Evolutionary conservation across 164 flowering plant genomes (phyloP).

Genomic region (Magnolia kwangsiensis): DNA sequence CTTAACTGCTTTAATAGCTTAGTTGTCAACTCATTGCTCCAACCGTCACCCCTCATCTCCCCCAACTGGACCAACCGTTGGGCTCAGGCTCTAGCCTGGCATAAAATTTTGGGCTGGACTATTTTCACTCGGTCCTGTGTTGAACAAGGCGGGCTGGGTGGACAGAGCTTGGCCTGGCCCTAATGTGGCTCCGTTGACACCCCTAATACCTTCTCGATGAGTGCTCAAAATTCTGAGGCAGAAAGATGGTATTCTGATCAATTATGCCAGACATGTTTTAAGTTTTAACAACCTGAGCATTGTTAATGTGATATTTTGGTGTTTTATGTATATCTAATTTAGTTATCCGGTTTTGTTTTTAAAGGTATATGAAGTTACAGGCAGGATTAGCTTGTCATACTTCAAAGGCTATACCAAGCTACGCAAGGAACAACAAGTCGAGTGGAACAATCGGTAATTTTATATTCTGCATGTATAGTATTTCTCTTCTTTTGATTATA

Average conservation of each 20-base stretch:
- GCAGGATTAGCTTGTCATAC: conserved; percentile 30
- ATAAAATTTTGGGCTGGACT: no score
- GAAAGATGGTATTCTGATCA: neutral
- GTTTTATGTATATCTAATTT: conserved; percentile 1
- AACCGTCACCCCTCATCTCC: no score
- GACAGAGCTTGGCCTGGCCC: no score
- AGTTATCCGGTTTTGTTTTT: conserved; percentile 17
- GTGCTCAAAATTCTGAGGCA: neutral
- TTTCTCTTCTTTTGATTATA: neutral
- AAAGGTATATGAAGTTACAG: conserved; percentile 58
- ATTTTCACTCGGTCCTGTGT: no score
- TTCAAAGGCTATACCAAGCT: conserved; percentile 44
- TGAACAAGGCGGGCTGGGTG: no score
- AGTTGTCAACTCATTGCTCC: no score
- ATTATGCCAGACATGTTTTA: neutral
- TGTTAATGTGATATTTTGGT: neutral
- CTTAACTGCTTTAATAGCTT: no score
- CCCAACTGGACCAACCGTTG: no score
- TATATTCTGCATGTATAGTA: neutral
- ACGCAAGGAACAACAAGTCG: conserved; percentile 31
- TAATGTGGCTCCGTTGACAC: no score
- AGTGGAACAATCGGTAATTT: conserved; percentile 66
- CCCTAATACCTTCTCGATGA: neutral
- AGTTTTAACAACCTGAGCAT: neutral
- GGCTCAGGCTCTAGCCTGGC: no score